Evolutionary conservation across 2,329 filamentous ascomycete genomes (phyloP), one percentile per base, ranked within the genome.

Genomic region (Penicillium sp.): DNA sequence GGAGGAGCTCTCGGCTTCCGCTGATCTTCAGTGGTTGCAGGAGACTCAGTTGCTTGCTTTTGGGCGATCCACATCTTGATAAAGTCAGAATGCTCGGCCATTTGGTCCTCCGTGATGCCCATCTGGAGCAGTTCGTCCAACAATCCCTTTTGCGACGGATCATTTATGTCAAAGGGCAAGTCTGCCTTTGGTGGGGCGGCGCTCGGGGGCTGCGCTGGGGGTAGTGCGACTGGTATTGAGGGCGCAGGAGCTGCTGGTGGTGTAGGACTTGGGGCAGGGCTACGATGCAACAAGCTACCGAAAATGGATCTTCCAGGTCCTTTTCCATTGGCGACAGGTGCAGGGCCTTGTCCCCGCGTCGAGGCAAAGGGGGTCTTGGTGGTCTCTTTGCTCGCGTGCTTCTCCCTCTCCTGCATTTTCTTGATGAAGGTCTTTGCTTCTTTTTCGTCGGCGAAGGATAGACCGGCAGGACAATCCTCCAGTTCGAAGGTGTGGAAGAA

Each of bases 401-500:
- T 95, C 69, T 96, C 89, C 49, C 89, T 77, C 60, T 95, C 89
- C 54, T 92, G 83, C 77, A 98, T 85, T 73, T 95, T 96, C 75
- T 95, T 95, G 66, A 89, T 82, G 69, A 98, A 96, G 42, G 86
- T 85, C 68, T 86, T 93, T 22, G 92, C 92, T 69, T 98, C 92
- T 67, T 95, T 96, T 71, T 96, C 92, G 64, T 96, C 92, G 44
- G 84, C 81, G 57, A 98, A 98, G 15, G 87, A 95, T 43, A 98
- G 70, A 0, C 82, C 92, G 4, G 88, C 92, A 44, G 93, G 70
- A 57, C 88, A 96, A 47, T 93, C 81, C 66, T 96, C 89, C 39
- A 95, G 76, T 69, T 98, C 92, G 61, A 98, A 98, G 4, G 86
- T 88, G 67, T 96, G 89, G 68, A 98, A 98, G 69, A 95, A 98